Evolutionary conservation across 2,329 filamentous ascomycete genomes (phyloP), one percentile per base, ranked within the genome.

Genomic region (Alternaria sp.): DNA sequence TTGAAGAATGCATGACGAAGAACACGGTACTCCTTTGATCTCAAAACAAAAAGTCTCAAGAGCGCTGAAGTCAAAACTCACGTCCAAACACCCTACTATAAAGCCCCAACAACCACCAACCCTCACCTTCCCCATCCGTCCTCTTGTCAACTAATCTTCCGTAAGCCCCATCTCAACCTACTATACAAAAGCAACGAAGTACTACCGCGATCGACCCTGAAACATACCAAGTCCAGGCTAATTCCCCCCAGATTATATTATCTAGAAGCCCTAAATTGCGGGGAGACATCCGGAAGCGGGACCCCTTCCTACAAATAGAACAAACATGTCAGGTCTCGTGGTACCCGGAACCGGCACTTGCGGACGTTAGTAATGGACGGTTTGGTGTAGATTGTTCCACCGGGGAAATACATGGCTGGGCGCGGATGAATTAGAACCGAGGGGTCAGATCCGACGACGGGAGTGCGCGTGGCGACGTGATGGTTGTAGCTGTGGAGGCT

Each of bases 1-100:
- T 63, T 23, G 67, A 66, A 10, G 68, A 53, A 56, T 59, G 37
- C 63, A 59, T 61, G 15, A 28, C 33, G 28, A 46, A 23, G 15
- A 45, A 23, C 4, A 25, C 1, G 4, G 2, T 25, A 6, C 10
- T 23, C 9, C 25, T 20, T 1, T 0, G 9, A 41, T 20, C 14
- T 53, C 14, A 14, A 21, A 15, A 9, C 33, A 1, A 23, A 30
- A 30, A 5, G 6, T 10, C 3, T 9, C 5, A 30, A 41, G 14
- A 37, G 9, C 9, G 49, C 4, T 41, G 20, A 53, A 41, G 0
- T 14, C 14, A 53, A 53, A 41, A 37, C 7, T 5, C 15, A 6
- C 28, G 30, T 9, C 21, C 28, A 41, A 41, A 41, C 30, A 41
- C 49, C 18, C 30, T 12, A 15, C 49, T 41, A 53, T 53, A 53